Base-by-base conservation (phyloP, 805 yeast species). In the Wilhelminamyces savonicus region DNA sequence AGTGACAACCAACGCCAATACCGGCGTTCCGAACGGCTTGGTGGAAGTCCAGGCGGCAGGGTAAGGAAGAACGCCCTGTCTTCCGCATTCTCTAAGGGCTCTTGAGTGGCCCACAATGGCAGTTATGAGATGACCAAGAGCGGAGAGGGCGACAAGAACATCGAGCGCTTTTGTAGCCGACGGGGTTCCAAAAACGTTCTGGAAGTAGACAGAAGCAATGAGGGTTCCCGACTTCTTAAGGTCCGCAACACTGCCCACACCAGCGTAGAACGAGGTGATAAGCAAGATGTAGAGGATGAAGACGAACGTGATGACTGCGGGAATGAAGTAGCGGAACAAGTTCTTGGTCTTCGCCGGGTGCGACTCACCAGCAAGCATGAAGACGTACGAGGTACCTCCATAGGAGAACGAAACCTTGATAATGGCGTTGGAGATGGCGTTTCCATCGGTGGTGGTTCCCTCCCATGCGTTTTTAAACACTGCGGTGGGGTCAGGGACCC, bases 401-500 rank as follows among this genome's bases (percentile, higher is more conserved):
- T 59, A 67, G 1, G 71, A 52, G 28, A 66, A 67, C 3, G 66
- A 50, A 24, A 62, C 69, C 54, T 43, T 61, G 37, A 68, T 59
- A 45, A 67, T 64, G 1, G 71, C 64, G 34, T 43, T 59, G 7
- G 67, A 56, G 36, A 67, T 66, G 9, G 59, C 48, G 41, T 66
- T 62, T 9, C 69, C 68, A 34, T 56, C 57, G 1, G 49, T 48
- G 0, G 70, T 66, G 2, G 72, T 54, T 1, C 70, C 65, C 18
- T 43, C 41, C 56, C 65, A 59, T 0, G 66, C 48, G 36, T 66
- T 43, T 19, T 50, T 43, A 40, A 66, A 66, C 23, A 55, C 54
- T 1, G 39, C 40, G n/a, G 41, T 49, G 9, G 63, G 58, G 28
- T 59, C 35, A 16, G 51, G 30, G n/a, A 56, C 56, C 15, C 40